These are phyloP conservation scores for Talaromyces sp. DNA, from an alignment of 2,329 filamentous ascomycete genomes.

Conservation along the genomic window DNA sequence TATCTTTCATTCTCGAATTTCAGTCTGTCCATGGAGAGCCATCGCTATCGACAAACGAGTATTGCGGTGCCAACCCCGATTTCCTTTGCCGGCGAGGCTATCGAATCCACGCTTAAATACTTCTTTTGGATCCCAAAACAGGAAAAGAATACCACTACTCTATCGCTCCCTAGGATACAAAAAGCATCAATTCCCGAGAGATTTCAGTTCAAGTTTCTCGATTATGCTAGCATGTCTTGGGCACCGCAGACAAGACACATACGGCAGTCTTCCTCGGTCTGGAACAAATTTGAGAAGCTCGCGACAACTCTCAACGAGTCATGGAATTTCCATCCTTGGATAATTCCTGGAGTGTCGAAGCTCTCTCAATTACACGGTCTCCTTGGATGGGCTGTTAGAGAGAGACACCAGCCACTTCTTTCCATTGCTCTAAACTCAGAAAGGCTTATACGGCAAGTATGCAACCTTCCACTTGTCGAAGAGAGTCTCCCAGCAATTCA, in stretches of 20 bases:
- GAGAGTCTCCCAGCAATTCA: constrained; percentile 24
- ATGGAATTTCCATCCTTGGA: constrained; percentile 28
- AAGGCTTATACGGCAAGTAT: constrained; percentile 13
- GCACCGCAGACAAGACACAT: constrained; percentile 21
- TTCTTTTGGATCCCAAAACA: neutral
- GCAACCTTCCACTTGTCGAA: constrained; percentile 23
- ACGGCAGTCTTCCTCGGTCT: constrained; percentile 12
- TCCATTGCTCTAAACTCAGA: constrained; percentile 14
- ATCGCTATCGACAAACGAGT: neutral
- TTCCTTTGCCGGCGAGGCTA: constrained; percentile 1
- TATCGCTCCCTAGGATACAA: constrained; percentile 12
- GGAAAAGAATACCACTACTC: neutral
- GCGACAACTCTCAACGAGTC: constrained; percentile 21
- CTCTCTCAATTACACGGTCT: constrained; percentile 22
- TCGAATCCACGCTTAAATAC: neutral
- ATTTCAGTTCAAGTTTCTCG: constrained; percentile 21
- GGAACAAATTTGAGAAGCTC: constrained; percentile 21
- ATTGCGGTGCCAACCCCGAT: constrained; percentile 4
- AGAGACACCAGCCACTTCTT: constrained; percentile 22
- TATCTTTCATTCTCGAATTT: constrained; percentile 26
- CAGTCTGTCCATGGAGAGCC: constrained; percentile 17
- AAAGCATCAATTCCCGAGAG: constrained; percentile 8
- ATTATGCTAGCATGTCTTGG: constrained; percentile 23
- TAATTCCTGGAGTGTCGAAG: constrained; percentile 20
- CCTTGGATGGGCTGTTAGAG: constrained; percentile 24